Conservation (phyloP, 495 filamentous ascomycete genomes). For the Aspergillus incahuasiensis region DNA sequence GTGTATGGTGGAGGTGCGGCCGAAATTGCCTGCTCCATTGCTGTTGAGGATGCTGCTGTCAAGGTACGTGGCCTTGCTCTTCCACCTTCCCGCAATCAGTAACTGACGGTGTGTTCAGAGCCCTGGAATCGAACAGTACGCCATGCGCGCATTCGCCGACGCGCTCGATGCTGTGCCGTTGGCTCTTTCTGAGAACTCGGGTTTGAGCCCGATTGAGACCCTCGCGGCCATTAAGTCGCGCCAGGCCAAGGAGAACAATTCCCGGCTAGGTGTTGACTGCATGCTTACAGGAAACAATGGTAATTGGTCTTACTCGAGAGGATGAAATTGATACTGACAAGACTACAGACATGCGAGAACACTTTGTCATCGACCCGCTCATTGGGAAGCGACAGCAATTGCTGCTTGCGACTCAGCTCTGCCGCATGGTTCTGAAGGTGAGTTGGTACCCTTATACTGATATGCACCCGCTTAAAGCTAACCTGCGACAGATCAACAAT, state of each 20-base stretch:
- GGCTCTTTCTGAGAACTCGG: constrained; percentile 95
- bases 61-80: constrained; percentile 48
- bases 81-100: not conserved
- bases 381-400: constrained; percentile 98
- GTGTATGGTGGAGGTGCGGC: constrained; percentile 98
- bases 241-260: constrained; percentile 86
- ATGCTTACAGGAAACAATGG: constrained; percentile 90
- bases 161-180: constrained; percentile 94
- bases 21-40: constrained; percentile 95
- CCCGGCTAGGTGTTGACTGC: constrained; percentile 90
- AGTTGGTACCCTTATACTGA: constrained; percentile 26
- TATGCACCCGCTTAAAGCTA: constrained; percentile 11
- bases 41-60: constrained; percentile 90
- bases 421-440: constrained; percentile 98
- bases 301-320: constrained; percentile 30
- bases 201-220: constrained; percentile 90
- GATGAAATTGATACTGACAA: constrained; percentile 2
- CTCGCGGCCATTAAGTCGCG: constrained; percentile 91
- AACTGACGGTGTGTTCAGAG: constrained; percentile 45
- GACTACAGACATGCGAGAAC: constrained; percentile 78
- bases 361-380: constrained; percentile 95
- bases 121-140: constrained; percentile 94
- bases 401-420: constrained; percentile 91
- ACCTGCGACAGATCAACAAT: constrained; percentile 62
- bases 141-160: constrained; percentile 96